phyloP scores from a whole-genome alignment of 2,329 filamentous ascomycete genomes.

The Phoma sp. region DNA sequence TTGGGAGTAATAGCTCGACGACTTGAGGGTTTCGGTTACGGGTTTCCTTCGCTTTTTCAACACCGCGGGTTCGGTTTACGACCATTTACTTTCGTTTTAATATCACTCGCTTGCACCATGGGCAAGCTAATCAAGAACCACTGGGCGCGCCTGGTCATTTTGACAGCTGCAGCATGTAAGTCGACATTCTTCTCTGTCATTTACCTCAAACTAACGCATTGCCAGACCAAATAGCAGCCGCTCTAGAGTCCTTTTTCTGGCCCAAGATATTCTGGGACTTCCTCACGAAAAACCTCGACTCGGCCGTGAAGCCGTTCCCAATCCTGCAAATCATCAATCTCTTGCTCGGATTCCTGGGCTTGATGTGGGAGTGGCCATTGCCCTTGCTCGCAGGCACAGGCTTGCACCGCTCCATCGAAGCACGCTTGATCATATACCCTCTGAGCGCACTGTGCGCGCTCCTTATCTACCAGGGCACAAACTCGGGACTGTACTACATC shows the following conservation, averaged over 20 bases:
- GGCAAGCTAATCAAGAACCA: conserved; percentile 99
- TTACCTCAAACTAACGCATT: conserved; percentile 6
- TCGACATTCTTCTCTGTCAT: conserved; percentile 13
- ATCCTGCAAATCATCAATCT: conserved; percentile 90
- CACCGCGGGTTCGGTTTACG: conserved; percentile 39
- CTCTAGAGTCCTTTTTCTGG: conserved; percentile 92
- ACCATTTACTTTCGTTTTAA: conserved; percentile 40
- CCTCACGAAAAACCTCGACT: conserved; percentile 86
- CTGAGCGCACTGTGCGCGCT: conserved; percentile 75
- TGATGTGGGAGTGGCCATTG: conserved; percentile 93
- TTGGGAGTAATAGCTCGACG: conserved; percentile 21
- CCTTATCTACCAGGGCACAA: conserved; percentile 90
- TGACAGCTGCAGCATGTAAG: conserved; percentile 81
- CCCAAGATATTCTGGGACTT: conserved; percentile 99
- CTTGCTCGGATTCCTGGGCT: conserved; percentile 75
- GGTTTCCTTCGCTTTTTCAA: conserved; percentile 12
- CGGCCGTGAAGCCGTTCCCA: conserved; percentile 84
- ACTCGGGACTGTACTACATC: conserved; percentile 89
- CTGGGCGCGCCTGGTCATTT: conserved; percentile 91
- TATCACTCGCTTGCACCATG: conserved; percentile 62
- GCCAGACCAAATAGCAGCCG: conserved; percentile 83
- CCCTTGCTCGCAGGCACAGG: conserved; percentile 73
- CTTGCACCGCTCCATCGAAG: conserved; percentile 87
- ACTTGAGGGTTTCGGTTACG: conserved; percentile 9
- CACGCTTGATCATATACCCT: conserved; percentile 81